Percentiles rank a stretch among this genome's conserved stretches.
Evolutionary conservation across 768 basidiomycete species (phyloP).

Genomic region (Coprinopsis marcescibilis): DNA sequence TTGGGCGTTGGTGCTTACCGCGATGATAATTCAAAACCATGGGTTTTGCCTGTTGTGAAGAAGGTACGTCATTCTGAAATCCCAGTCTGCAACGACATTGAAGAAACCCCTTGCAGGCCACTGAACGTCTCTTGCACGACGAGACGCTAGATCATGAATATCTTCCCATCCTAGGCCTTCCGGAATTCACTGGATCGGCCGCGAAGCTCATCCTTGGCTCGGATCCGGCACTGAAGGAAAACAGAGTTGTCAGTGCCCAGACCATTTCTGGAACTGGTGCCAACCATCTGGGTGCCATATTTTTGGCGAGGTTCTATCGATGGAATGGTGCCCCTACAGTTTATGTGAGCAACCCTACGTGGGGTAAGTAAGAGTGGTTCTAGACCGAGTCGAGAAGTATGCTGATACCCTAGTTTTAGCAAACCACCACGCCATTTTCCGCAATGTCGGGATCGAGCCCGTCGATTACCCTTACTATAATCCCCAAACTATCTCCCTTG

Average conservation of each 20-base stretch:
- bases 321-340: constrained; percentile 64
- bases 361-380: constrained; percentile 54
- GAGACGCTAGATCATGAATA: constrained; percentile 85
- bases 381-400: constrained; percentile 5
- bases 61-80: constrained; percentile 46
- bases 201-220: constrained; percentile 76
- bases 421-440: constrained; percentile 88
- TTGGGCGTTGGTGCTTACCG: constrained; percentile 92
- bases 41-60: constrained; percentile 88
- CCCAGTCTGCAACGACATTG: not conserved
- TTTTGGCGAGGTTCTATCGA: constrained; percentile 77
- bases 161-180: constrained; percentile 83
- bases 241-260: constrained; percentile 75
- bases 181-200: constrained; percentile 76
- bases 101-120: constrained; percentile 48
- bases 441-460: constrained; percentile 84
- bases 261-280: constrained; percentile 96
- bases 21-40: constrained; percentile 82
- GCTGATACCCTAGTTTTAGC: constrained; percentile 33
- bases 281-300: constrained; percentile 87
- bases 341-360: constrained; percentile 90
- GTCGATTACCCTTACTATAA: constrained; percentile 93
- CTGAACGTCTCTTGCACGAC: constrained; percentile 60
- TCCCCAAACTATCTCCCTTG: constrained; percentile 81
- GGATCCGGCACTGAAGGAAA: constrained; percentile 62